Evolutionary conservation across 2,329 filamentous ascomycete genomes (phyloP), one percentile per base, ranked within the genome.

Genomic region (Epichloe bromicola): DNA sequence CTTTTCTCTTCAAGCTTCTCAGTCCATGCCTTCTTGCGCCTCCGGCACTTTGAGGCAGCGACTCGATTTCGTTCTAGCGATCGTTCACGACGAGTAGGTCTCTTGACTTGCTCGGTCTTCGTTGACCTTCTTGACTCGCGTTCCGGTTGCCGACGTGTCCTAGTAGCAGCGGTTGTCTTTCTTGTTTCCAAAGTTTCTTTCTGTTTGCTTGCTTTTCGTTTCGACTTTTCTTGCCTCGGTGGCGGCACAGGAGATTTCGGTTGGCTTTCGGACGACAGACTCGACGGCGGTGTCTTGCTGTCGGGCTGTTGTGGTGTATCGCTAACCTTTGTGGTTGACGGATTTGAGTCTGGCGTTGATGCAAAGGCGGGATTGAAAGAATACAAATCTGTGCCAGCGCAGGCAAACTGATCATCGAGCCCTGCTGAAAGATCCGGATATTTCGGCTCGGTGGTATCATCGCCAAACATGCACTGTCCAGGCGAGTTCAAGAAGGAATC

Each of bases 11-110:
- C 73, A 20, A 79, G 60, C n/a, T 72, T 69, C 12, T 65, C 65
- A 20, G 75, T 70, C 69, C 72, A 77, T 57, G 71, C 66, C 64
- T 78, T 80, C 59, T 78, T 78, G 65, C 86, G 86, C 59, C 83
- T 77, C 3, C 85, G 78, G 60, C 84, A 88, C 61, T 87, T 88
- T 62, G 80, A 84, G 1, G 85, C 85, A 0, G 85, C 85, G 2
- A 85, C 69, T 10, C 85, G 75, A 63, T 89, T 89, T 54, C 84
- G 78, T 64, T 86, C 81, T 0, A 87, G 72, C 57, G 81, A 82
- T 54, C 74, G 75, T 54, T 70, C 73, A 30, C 78, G 71, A 58
- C 76, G 53, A 33, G 37, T 47, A 8, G 26, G 30, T 6, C 41
- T 51, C n/a, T 47, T 51, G 37, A 26, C 15, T 33, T 48, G 38